A percentile compares a stretch with the other conserved stretches of the same genome.
Conservation (phyloP, 192 early-diverging fungal genomes). For the Podila epigama region DNA sequence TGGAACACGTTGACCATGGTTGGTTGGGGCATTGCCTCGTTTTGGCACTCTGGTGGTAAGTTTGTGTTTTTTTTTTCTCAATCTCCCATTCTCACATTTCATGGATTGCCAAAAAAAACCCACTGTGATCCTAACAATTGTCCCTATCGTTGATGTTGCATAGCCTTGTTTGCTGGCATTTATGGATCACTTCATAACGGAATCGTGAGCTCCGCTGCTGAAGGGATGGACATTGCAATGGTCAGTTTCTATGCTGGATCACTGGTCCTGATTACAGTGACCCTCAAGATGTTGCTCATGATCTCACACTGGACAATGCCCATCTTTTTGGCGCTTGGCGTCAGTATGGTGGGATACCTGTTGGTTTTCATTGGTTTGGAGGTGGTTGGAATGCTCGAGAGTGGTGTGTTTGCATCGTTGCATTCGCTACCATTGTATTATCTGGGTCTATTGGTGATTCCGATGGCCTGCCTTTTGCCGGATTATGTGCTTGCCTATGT, state of each 20-base stretch:
- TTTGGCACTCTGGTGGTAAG: slow-evolving; percentile 52
- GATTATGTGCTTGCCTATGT: slow-evolving; percentile 26
- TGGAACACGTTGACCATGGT: slow-evolving; percentile 42
- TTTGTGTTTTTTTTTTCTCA: background rate
- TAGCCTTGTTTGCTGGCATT: slow-evolving; percentile 35
- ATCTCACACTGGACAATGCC: slow-evolving; percentile 43
- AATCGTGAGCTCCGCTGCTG: slow-evolving; percentile 8
- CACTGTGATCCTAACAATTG: background rate
- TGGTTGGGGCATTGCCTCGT: slow-evolving; percentile 46
- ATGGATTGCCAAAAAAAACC: too few relatives aligned
- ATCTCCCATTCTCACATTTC: too few relatives aligned
- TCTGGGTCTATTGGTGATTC: slow-evolving; percentile 33
- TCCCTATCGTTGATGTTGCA: slow-evolving; percentile 3
- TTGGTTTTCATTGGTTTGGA: slow-evolving; percentile 38
- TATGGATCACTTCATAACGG: slow-evolving; percentile 28
- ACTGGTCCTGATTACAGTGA: slow-evolving; percentile 40
- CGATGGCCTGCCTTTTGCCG: slow-evolving; percentile 33
- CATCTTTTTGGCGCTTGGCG: slow-evolving; percentile 20
- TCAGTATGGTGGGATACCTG: slow-evolving; percentile 37
- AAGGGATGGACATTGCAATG: slow-evolving; percentile 18
- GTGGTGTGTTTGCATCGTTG: slow-evolving; percentile 20
- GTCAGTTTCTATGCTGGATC: slow-evolving; percentile 44
- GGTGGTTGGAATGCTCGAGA: slow-evolving; percentile 21
- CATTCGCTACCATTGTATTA: slow-evolving; percentile 42
- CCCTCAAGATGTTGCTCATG: slow-evolving; percentile 46